Conservation (phyloP, 2,329 filamentous ascomycete genomes). For the Cladosporium cucumerinum region DNA sequence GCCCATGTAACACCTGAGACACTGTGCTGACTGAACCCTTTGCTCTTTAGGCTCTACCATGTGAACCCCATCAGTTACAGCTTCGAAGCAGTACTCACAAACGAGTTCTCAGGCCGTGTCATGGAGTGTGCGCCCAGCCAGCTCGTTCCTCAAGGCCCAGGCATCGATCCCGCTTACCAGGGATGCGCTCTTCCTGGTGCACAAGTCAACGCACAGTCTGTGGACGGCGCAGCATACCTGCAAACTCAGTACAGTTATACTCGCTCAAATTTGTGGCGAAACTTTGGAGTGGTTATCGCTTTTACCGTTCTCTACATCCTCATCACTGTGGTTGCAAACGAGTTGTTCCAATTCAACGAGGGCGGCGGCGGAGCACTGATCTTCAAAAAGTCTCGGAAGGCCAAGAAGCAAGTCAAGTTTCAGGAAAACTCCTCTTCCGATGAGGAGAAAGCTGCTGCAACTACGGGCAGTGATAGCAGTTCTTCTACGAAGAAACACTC, state of each 20-base stretch:
- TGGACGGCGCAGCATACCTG: conserved; percentile 56
- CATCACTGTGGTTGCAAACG: conserved; percentile 67
- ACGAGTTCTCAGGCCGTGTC: conserved; percentile 58
- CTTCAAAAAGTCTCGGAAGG: conserved; percentile 65
- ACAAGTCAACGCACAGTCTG: conserved; percentile 46
- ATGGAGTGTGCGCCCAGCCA: conserved; percentile 60
- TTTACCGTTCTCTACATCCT: conserved; percentile 72
- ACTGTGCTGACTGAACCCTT: too few relatives aligned
- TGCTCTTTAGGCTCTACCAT: conserved; percentile 55
- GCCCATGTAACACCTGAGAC: too few relatives aligned
- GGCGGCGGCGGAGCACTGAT: conserved; percentile 65
- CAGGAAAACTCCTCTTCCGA: conserved; percentile 49
- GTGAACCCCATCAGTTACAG: conserved; percentile 55
- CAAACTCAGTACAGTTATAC: conserved; percentile 55
- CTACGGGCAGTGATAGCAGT: conserved; percentile 29
- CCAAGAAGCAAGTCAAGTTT: conserved; percentile 54
- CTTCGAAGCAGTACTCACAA: conserved; percentile 65
- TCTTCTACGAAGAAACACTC: conserved; percentile 33
- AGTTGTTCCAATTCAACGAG: conserved; percentile 61
- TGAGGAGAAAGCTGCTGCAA: conserved; percentile 52
- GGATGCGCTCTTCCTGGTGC: conserved; percentile 63
- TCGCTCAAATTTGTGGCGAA: conserved; percentile 62
- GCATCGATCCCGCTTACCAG: conserved; percentile 54
- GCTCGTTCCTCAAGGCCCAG: conserved; percentile 59
- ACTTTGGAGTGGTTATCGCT: conserved; percentile 74